Evolutionary conservation across 805 yeast species (phyloP).

Genomic region (Schizosaccharomyces cryophilus): DNA sequence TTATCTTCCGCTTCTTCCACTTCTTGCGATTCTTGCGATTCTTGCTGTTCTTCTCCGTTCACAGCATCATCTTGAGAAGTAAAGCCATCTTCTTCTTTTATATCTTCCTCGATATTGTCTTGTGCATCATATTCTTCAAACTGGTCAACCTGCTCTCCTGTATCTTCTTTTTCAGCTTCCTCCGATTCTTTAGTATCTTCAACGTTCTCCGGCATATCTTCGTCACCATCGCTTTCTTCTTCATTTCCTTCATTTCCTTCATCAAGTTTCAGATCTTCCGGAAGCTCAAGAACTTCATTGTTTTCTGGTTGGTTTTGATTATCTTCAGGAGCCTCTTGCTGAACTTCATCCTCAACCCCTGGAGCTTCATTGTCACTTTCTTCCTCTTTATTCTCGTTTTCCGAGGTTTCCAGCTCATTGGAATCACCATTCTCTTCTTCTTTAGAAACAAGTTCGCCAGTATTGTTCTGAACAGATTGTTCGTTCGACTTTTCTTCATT

Average conservation of each 20-base stretch:
- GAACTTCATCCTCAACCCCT: constrained; percentile 54
- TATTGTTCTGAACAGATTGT: constrained; percentile 8
- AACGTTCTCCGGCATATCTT: constrained; percentile 13
- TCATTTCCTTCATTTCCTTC: constrained; percentile 51
- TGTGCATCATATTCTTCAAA: constrained; percentile 14
- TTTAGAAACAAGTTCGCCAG: constrained; percentile 15
- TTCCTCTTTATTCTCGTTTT: constrained; percentile 17
- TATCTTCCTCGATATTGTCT: constrained; percentile 11
- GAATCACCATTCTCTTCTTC: constrained; percentile 15
- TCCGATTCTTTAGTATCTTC: constrained; percentile 15
- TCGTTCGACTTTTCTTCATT: constrained; percentile 9
- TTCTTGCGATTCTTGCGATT: constrained; percentile 13
- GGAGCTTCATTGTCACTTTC: constrained; percentile 19
- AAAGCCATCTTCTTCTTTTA: constrained; percentile 9
- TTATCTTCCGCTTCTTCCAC: constrained; percentile 15
- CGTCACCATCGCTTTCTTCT: constrained; percentile 14
- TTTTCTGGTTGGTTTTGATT: constrained; percentile 26
- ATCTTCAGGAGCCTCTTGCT: constrained; percentile 35
- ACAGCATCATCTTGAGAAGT: constrained; percentile 9
- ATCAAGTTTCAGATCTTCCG: constrained; percentile 78
- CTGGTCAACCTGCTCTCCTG: constrained; percentile 14
- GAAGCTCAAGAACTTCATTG: constrained; percentile 64
- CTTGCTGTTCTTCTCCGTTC: constrained; percentile 10
- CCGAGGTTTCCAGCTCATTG: constrained; percentile 17
- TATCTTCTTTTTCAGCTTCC: constrained; percentile 14